Evolutionary conservation across 305 asterid genomes (phyloP).

Genomic region (Fraxinus latifolia): DNA sequence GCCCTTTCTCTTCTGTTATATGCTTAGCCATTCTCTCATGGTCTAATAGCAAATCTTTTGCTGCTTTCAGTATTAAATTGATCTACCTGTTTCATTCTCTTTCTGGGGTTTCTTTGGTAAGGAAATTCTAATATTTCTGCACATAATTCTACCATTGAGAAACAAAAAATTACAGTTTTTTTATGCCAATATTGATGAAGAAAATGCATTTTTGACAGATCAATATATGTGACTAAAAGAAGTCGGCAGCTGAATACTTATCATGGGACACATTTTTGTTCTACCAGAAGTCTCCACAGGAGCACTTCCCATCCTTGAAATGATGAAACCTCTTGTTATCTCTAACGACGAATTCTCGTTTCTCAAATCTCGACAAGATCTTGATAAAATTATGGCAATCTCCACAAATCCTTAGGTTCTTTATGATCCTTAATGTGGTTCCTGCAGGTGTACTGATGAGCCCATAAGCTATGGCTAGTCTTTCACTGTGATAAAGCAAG

Average conservation of each 20-base stretch:
- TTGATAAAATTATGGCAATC: conserved; percentile 68
- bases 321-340: conserved; percentile 74
- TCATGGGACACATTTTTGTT: not conserved
- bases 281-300: conserved; percentile 74
- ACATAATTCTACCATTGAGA: not conserved
- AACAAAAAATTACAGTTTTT: not conserved
- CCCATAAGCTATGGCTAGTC: conserved; percentile 62
- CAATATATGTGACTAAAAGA: not conserved
- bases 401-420: conserved; percentile 62
- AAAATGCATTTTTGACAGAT: not conserved
- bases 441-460: conserved; percentile 59
- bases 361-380: conserved; percentile 43
- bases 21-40: not conserved
- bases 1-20: not conserved
- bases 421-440: conserved; percentile 48
- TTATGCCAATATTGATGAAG: not conserved
- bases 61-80: not conserved
- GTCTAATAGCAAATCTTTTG: not conserved
- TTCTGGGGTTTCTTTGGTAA: not conserved
- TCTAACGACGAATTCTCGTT: conserved; percentile 50
- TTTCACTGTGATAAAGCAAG: conserved; percentile 65
- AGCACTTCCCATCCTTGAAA: conserved; percentile 61
- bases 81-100: not conserved
- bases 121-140: not conserved
- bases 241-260: not conserved